Evolutionary conservation across 768 basidiomycete genomes (phyloP).

Genomic region (Tricholoma sp.): DNA sequence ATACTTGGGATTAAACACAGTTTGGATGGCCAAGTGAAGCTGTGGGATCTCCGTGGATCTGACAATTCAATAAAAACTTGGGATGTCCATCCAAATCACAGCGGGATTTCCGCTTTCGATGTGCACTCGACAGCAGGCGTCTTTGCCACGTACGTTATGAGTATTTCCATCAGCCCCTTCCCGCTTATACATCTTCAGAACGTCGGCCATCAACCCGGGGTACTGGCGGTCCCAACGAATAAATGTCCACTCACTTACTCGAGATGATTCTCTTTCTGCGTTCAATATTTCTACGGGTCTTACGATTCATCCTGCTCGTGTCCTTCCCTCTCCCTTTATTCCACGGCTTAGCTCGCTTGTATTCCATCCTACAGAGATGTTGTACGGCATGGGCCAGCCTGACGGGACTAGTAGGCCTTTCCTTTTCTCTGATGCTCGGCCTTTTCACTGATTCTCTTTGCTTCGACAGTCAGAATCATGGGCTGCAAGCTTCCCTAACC

Average conservation of each 20-base stretch:
- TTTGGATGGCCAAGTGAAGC: constrained; percentile 80
- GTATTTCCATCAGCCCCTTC: background rate
- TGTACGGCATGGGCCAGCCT: constrained; percentile 67
- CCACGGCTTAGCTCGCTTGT: constrained; percentile 58
- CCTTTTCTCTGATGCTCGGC: background rate
- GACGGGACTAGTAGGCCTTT: constrained; percentile 56
- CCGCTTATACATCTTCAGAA: constrained; percentile 28
- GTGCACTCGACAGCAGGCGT: constrained; percentile 80
- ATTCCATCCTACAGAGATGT: constrained; percentile 87
- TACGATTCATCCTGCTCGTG: constrained; percentile 47
- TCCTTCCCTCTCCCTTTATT: constrained; percentile 52
- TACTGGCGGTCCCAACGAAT: constrained; percentile 66
- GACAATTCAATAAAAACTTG: constrained; percentile 57
- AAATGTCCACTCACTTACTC: constrained; percentile 52
- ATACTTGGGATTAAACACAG: constrained; percentile 33
- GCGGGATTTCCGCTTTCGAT: constrained; percentile 79
- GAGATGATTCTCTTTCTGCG: constrained; percentile 34
- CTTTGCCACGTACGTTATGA: constrained; percentile 69
- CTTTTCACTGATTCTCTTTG: constrained; percentile 2
- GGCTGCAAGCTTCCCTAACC: constrained; percentile 45
- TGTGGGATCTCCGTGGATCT: constrained; percentile 81
- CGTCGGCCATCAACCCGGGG: constrained; percentile 53
- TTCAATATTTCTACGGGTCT: constrained; percentile 53
- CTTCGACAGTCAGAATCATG: constrained; percentile 43
- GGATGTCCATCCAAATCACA: constrained; percentile 48